Evolutionary conservation across 2,329 filamentous ascomycete species (phyloP).

Genomic region (Talaromyces amestolkiae): DNA sequence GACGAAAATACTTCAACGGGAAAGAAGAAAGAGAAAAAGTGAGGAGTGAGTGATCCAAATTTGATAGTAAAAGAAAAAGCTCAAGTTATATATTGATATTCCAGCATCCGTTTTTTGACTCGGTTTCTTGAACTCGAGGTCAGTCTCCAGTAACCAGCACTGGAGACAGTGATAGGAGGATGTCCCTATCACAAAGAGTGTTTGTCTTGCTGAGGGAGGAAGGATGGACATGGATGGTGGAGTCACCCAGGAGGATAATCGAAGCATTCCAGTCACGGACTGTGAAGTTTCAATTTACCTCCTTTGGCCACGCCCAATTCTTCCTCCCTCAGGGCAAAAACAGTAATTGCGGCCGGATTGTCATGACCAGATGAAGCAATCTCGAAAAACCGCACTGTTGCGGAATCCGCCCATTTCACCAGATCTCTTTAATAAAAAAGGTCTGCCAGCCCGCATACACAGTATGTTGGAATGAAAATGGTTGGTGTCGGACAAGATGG

Average conservation of each 20-base stretch:
- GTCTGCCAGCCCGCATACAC: constrained; percentile 15
- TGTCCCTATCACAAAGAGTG: constrained; percentile 3
- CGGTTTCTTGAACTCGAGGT: constrained; percentile 8
- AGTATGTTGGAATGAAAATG: constrained; percentile 16
- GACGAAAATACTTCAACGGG: neutral
- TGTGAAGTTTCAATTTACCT: neutral
- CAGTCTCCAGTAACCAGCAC: neutral
- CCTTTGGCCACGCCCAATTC: neutral
- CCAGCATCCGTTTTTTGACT: constrained; percentile 10
- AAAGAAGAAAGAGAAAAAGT: neutral
- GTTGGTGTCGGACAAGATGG: neutral
- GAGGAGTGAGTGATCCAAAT: constrained; percentile 1
- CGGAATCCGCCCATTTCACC: constrained; percentile 14
- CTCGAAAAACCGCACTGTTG: constrained; percentile 6
- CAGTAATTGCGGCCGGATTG: constrained; percentile 12
- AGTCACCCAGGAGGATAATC: neutral
- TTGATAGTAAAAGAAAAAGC: neutral
- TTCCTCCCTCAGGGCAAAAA: neutral
- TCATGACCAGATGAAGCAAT: constrained; percentile 11
- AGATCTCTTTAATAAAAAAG: constrained; percentile 14
- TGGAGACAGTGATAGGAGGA: constrained; percentile 8
- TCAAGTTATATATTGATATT: constrained; percentile 9
- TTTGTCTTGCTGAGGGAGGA: neutral
- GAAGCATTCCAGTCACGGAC: constrained; percentile 7
- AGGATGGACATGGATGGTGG: neutral